Evolutionary conservation across 768 basidiomycete genomes (phyloP), one percentile per base, ranked within the genome.

Genomic region (Psilocybe tampanensis): DNA sequence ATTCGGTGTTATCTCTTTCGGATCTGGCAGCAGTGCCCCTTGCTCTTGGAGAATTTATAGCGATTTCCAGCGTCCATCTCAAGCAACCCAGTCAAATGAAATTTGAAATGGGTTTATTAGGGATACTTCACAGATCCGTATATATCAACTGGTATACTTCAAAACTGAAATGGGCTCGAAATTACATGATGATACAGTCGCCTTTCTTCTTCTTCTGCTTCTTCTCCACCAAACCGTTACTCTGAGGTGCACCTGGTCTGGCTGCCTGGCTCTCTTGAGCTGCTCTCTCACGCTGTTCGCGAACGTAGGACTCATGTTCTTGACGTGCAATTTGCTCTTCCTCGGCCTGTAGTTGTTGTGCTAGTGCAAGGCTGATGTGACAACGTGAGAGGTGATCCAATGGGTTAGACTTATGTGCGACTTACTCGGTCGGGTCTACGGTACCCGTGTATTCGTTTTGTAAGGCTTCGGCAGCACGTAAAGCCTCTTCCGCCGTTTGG

Each of bases 291-390:
- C 36, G 68, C 44, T 70, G 68, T 44, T 70, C 68, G 2, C 64
- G 71, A 1, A 67, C 54, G 50, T 70, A 66, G 2, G 54, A 64
- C 52, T 73, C 73, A 12, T 76, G 72, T 47, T 76, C 70, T 29
- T 72, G 68, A 3, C 74, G 74, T 0, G 80, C 82, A 6, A 74
- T 71, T 2, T 77, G 78, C 43, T 95, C 86, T 70, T 95, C 94
- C 61, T 94, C 90, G 0, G 81, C 83, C 67, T 95, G 94, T 1
- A 97, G 72, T 59, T 88, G 88, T 45, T 77, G 78, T 3, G 94
- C 94, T 0, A 95, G 77, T 7, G 81, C 84, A 32, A 76, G 79
- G 65, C 89, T 93, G 64, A 17, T 45, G 6, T 29, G 15, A 11
- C 41, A 9, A 44, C 26, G 48, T 41, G 24, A 39, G 24, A 41